Percentiles rank a stretch among this genome's conserved stretches.
phyloP scores from a whole-genome alignment of 345 rosid genomes.

The Balakata baccata region DNA sequence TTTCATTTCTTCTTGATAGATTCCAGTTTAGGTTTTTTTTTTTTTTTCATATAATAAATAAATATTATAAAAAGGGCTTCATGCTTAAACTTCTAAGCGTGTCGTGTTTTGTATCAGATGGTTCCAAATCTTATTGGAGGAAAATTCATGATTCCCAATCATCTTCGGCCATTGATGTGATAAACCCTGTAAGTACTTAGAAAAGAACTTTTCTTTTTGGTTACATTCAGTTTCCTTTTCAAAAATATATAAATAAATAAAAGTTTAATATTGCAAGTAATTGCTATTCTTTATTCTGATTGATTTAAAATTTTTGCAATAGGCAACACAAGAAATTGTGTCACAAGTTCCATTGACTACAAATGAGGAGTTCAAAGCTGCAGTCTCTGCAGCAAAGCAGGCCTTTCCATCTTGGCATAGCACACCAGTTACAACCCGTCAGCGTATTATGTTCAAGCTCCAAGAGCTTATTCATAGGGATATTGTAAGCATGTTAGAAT shows the following conservation, averaged over 20 bases:
- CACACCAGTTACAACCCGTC: slow-evolving; percentile 83
- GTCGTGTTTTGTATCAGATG: slow-evolving; percentile 40
- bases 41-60: no score
- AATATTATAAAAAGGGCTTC: no score
- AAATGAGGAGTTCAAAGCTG: slow-evolving; percentile 80
- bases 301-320: slow-evolving; percentile 18
- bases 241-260: no score
- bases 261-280: background rate
- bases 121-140: slow-evolving; percentile 93
- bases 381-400: slow-evolving; percentile 82
- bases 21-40: no score
- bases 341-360: slow-evolving; percentile 85
- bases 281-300: background rate
- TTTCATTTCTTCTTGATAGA: no score
- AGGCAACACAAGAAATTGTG: slow-evolving; percentile 96
- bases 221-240: background rate
- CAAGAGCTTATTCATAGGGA: slow-evolving; percentile 91
- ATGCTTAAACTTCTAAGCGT: no score
- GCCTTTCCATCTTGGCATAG: slow-evolving; percentile 84
- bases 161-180: slow-evolving; percentile 60
- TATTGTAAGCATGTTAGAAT: slow-evolving; percentile 42
- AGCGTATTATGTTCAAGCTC: slow-evolving; percentile 84
- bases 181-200: slow-evolving; percentile 67
- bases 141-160: slow-evolving; percentile 65
- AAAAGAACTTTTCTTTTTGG: background rate